Evolutionary conservation across 2,329 filamentous ascomycete species (phyloP).

Genomic region (Ophiocordyceps camponoti-saundersi): DNA sequence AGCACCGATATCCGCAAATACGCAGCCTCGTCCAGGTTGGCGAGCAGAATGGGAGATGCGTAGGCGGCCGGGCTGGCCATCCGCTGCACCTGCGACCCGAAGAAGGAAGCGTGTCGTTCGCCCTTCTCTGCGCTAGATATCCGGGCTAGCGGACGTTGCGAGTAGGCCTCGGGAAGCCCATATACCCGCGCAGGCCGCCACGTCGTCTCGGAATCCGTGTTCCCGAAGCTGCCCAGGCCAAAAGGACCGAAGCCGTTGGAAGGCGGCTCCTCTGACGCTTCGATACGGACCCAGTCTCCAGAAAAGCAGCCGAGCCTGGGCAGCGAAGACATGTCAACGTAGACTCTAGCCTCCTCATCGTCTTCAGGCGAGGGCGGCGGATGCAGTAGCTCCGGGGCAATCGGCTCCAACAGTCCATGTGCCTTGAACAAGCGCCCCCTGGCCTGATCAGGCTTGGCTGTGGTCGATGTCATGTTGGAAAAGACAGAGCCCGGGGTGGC

Average conservation of each 20-base stretch:
- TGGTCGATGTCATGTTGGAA: slow-evolving; percentile 74
- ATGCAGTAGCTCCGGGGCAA: slow-evolving; percentile 66
- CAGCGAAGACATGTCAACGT: slow-evolving; percentile 73
- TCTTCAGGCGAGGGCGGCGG: slow-evolving; percentile 63
- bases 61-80: slow-evolving; percentile 46
- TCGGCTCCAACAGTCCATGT: slow-evolving; percentile 53
- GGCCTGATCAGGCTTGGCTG: slow-evolving; percentile 54
- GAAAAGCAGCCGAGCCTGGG: slow-evolving; percentile 92
- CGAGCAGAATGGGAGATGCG: slow-evolving; percentile 70
- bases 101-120: slow-evolving; percentile 41
- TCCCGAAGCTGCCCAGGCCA: slow-evolving; percentile 45
- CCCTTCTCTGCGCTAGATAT: slow-evolving; percentile 38
- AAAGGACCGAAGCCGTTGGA: slow-evolving; percentile 48
- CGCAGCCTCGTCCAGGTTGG: slow-evolving; percentile 65
- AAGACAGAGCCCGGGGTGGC: slow-evolving; percentile 78
- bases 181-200: slow-evolving; percentile 84
- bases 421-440: slow-evolving; percentile 72
- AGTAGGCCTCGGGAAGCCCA: slow-evolving; percentile 64
- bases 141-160: slow-evolving; percentile 40
- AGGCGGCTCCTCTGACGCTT: slow-evolving; percentile 58
- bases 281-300: slow-evolving; percentile 86
- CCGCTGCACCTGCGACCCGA: slow-evolving; percentile 50
- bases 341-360: slow-evolving; percentile 79
- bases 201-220: slow-evolving; percentile 37
- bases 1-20: slow-evolving; percentile 67